Conservation (phyloP, 2,329 filamentous ascomycete genomes). For the Aspergillus sp. region DNA sequence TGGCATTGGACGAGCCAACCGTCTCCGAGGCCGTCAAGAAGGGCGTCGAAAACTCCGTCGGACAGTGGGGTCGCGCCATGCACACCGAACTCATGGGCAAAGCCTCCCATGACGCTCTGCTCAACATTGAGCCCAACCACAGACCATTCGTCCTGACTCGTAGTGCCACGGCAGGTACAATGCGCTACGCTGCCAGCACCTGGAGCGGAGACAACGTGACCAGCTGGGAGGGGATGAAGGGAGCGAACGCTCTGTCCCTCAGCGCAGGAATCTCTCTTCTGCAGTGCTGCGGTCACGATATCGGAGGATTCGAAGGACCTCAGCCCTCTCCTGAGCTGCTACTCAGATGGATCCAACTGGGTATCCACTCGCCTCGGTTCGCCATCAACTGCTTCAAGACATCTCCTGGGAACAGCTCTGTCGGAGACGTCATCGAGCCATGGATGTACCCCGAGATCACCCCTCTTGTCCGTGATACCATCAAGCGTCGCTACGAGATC, state of each 20-base stretch:
- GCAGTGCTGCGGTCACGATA: slow-evolving; percentile 72
- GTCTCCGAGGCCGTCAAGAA: slow-evolving; percentile 41
- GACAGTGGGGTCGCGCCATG: slow-evolving; percentile 68
- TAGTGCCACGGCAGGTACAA: slow-evolving; percentile 69
- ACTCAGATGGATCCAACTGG: slow-evolving; percentile 72
- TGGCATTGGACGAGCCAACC: slow-evolving; percentile 55
- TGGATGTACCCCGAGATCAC: slow-evolving; percentile 75
- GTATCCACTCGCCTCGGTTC: slow-evolving; percentile 69
- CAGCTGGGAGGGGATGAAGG: slow-evolving; percentile 72
- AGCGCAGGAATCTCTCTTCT: slow-evolving; percentile 69
- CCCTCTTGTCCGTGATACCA: slow-evolving; percentile 62
- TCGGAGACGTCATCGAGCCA: slow-evolving; percentile 74
- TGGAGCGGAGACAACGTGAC: slow-evolving; percentile 78
- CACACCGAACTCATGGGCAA: slow-evolving; percentile 73
- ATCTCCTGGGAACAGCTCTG: slow-evolving; percentile 61
- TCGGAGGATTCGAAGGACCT: slow-evolving; percentile 72
- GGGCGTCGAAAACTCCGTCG: slow-evolving; percentile 54
- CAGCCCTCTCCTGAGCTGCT: slow-evolving; percentile 71
- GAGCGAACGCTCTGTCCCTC: slow-evolving; percentile 68
- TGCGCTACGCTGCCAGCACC: slow-evolving; percentile 69
- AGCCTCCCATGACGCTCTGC: slow-evolving; percentile 67
- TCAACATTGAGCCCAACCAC: slow-evolving; percentile 59
- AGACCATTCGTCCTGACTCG: slow-evolving; percentile 70
- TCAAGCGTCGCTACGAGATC: slow-evolving; percentile 70
- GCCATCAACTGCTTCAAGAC: slow-evolving; percentile 82